Base-by-base conservation (phyloP, 2,329 filamentous ascomycete species). In the Escovopsis weberi region DNA sequence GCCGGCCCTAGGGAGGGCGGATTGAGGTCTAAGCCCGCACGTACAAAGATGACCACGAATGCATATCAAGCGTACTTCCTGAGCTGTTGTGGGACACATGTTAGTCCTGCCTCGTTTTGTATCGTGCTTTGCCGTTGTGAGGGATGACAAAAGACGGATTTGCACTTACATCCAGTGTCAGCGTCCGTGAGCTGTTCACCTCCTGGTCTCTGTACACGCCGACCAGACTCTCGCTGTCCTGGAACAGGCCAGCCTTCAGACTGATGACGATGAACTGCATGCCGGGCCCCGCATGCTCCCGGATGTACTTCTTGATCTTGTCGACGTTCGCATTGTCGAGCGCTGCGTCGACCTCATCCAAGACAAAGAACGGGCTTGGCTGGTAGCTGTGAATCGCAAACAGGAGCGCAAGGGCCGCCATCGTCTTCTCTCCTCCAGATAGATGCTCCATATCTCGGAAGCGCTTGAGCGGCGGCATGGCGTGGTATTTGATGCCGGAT, bases 181-280 rank as follows among this genome's bases (percentile, higher is more conserved):
- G 67, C 33, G 86, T 85, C 64, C 86, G 83, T 53, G 84, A 93
- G 55, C 82, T 93, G 64, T 96, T 98, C 45, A 86, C 85, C 44
- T 81, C 79, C 66, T 98, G 91, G 58, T 98, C 93, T 51, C 91
- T 74, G 68, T 94, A 96, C 10, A 98, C 87, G 41, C 91, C 91
- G 4, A 98, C 87, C 53, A 98, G 63, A 47, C 87, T 93, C 70
- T 98, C 88, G 57, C 86, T 94, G 61, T 93, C 85, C 64, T 98
- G 88, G 67, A 96, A 98, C 44, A 98, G 69, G 1, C 87, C 88
- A 0, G 87, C 84, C 73, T 98, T 98, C 59, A 98, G 72, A 65
- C 80, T 87, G 61, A 98, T 98, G 51, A 98, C 91, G 47, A 98
- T 93, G 53, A 98, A 98, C 61, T 98, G 91, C 87, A 96, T 96